phyloP scores from a whole-genome alignment of 2,329 filamentous ascomycete genomes.

The Zarea fungicola region DNA sequence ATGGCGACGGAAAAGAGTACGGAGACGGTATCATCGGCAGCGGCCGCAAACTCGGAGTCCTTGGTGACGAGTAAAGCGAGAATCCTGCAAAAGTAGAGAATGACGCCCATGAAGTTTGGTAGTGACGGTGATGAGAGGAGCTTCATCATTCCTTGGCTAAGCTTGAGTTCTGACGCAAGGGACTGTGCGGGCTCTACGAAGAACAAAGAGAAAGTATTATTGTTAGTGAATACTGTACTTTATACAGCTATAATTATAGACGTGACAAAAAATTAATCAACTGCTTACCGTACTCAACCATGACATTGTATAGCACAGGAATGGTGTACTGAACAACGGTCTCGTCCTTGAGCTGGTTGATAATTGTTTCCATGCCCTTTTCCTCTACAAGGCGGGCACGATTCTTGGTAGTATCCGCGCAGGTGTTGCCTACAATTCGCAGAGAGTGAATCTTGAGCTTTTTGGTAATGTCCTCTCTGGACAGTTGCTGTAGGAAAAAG shows the following conservation, averaged over 20 bases:
- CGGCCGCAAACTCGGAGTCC: conserved; percentile 41
- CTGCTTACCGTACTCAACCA: conserved; percentile 59
- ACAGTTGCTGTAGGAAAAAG: conserved; percentile 48
- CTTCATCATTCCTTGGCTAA: conserved; percentile 45
- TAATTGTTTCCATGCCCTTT: conserved; percentile 42
- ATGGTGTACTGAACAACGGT: conserved; percentile 47
- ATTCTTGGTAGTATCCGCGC: conserved; percentile 59
- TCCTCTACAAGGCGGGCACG: conserved; percentile 49
- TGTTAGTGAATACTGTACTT: too few relatives aligned
- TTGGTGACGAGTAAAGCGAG: conserved; percentile 49
- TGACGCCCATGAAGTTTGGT: conserved; percentile 34
- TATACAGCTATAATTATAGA: too few relatives aligned
- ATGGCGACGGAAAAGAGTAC: conserved; percentile 47
- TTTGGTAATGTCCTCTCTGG: conserved; percentile 31
- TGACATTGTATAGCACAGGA: conserved; percentile 57
- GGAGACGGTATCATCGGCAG: conserved; percentile 41
- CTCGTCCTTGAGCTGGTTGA: conserved; percentile 43
- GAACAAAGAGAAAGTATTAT: too few relatives aligned
- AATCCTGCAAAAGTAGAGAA: conserved; percentile 53
- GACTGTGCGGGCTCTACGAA: conserved; percentile 57
- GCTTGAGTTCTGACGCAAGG: conserved; percentile 46
- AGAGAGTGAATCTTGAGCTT: conserved; percentile 49
- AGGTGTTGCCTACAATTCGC: conserved; percentile 57
- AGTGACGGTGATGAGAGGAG: conserved; percentile 44
- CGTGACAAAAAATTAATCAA: too few relatives aligned